Base-by-base conservation (phyloP, 2,329 filamentous ascomycete genomes). In the Aspergillus spinulosporus region DNA sequence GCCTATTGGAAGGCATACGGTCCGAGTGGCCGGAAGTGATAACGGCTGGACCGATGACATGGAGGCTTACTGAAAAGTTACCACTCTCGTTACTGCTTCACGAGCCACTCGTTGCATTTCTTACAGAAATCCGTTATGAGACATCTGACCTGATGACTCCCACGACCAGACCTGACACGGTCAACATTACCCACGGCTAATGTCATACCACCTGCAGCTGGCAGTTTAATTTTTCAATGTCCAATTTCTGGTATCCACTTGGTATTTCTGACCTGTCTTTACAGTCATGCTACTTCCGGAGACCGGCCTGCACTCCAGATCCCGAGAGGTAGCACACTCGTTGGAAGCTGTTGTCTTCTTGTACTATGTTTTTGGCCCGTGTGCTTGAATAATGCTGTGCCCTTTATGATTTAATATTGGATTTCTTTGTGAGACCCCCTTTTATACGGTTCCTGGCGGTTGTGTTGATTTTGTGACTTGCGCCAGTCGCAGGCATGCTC, bases 11-110 rank as follows among this genome's bases (percentile, higher is more conserved):
- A 72, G 73, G 31, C 76, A 77, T 39, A 72, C 76, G 59, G 69
- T 79, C 34, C 72, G 76, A 45, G 74, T 78, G 26, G 76, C 75
- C 55, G 79, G 79, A 54, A 82, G 80, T 54, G 81, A 83, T 53
- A 76, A 72, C 37, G 79, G 76, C 49, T 83, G 81, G 81, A 81
- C 80, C 4, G 79, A 82, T 61, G 80, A 83, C 31, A 66, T 74
- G 57, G 75, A 77, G 60, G 64, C 72, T 26, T 77, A 77, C 58
- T 78, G 21, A 65, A 66, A 21, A 37, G 52, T 47, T 52, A 50
- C 14, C 32, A 28, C 40, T 37, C 34, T 49, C 42, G 44, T 39
- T 54, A 56, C 52, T 43, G 46, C 51, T 53, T 45, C 12, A 12
- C 44, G 44, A 50, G 47, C 44, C 49, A 37, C 56, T 56, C 53